These are phyloP conservation scores for Verticillium longisporum DNA, from an alignment of 2,329 filamentous ascomycete species.

Conservation along the genomic window DNA sequence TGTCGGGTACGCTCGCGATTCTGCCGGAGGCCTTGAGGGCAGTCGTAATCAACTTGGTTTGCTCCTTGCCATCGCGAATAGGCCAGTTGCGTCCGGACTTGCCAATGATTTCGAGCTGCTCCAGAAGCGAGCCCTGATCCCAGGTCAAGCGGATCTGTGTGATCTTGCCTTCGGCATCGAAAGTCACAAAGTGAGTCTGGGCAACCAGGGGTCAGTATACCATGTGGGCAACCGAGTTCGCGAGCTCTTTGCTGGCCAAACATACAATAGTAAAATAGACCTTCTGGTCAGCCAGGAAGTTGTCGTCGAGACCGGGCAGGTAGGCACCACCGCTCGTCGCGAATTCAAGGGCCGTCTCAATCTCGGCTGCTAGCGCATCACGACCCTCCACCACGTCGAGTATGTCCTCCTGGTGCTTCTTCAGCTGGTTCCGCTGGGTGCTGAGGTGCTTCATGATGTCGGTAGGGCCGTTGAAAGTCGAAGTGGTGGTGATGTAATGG, in stretches of 20 bases:
- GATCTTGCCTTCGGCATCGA: constrained; percentile 72
- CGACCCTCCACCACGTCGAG: constrained; percentile 67
- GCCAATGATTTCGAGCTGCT: constrained; percentile 90
- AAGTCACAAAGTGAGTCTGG: constrained; percentile 82
- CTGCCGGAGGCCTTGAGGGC: constrained; percentile 46
- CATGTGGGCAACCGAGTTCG: not conserved
- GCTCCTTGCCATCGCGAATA: constrained; percentile 79
- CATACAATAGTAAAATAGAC: constrained; percentile 77
- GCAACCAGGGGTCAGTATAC: constrained; percentile 2
- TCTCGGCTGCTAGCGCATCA: constrained; percentile 65
- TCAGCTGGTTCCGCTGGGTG: constrained; percentile 64
- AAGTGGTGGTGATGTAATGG: constrained; percentile 87
- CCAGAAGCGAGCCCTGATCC: constrained; percentile 91
- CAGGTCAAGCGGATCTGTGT: constrained; percentile 82
- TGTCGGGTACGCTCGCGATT: constrained; percentile 20
- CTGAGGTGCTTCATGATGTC: constrained; percentile 79
- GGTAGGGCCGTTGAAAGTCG: constrained; percentile 60
- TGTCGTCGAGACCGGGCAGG: constrained; percentile 85
- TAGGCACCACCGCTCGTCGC: constrained; percentile 74
- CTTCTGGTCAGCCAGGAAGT: constrained; percentile 78
- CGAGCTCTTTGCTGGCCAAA: constrained; percentile 15
- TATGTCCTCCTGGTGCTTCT: constrained; percentile 75
- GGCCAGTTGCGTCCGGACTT: constrained; percentile 90
- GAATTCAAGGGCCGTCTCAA: constrained; percentile 81
- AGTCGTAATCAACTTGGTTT: constrained; percentile 66